Conservation (phyloP, 1,284 basidiomycete species). For the Ustilago esculenta region DNA sequence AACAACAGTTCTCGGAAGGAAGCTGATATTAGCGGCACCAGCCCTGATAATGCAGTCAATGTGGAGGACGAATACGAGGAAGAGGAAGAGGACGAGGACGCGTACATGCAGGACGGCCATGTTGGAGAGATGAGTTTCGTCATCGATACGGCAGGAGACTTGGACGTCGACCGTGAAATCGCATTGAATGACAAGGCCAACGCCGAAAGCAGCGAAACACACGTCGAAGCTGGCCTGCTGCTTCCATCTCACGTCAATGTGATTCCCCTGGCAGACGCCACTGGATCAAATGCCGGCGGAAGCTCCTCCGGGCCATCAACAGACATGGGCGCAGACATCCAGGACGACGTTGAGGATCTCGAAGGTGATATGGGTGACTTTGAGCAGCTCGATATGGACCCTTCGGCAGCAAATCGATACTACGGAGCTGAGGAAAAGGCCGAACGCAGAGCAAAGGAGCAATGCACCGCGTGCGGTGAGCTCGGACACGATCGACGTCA, state of each 20-base stretch:
- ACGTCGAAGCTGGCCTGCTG: constrained; percentile 34
- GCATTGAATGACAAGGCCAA: constrained; percentile 23
- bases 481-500: constrained; percentile 50
- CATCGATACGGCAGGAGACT: constrained; percentile 40
- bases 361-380: constrained; percentile 50
- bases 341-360: constrained; percentile 9
- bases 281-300: background rate
- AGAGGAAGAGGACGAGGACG: constrained; percentile 6
- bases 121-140: constrained; percentile 40
- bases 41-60: background rate
- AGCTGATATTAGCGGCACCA: background rate
- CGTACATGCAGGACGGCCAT: constrained; percentile 5
- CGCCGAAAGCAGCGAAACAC: constrained; percentile 17
- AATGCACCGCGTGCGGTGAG: constrained; percentile 53
- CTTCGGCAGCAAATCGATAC: constrained; percentile 46
- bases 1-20: background rate
- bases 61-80: constrained; percentile 4
- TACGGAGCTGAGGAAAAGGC: constrained; percentile 54
- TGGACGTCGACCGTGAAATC: constrained; percentile 39
- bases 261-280: constrained; percentile 5
- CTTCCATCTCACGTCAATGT: constrained; percentile 34
- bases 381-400: constrained; percentile 50
- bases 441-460: constrained; percentile 41
- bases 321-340: background rate
- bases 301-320: constrained; percentile 1